Evolutionary conservation across 2,329 filamentous ascomycete species (phyloP), one percentile per base, ranked within the genome.

Genomic region (Magnaporthiopsis poae): DNA sequence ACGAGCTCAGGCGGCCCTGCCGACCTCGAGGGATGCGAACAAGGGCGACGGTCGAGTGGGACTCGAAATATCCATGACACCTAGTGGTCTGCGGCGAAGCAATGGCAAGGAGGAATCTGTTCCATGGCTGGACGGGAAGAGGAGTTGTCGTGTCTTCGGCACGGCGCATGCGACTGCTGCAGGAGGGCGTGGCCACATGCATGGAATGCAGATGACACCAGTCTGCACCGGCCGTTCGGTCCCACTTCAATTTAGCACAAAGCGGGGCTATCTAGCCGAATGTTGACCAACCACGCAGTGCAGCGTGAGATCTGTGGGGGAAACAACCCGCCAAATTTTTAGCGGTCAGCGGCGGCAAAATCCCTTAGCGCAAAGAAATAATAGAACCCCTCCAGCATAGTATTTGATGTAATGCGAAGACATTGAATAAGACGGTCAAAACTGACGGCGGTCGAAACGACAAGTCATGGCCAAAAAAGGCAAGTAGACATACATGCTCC

Each of bases 261-360:
- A 46, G 39, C 15, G 39, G 39, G 35, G 15, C 39, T 46, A 15
- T 46, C 39, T 15, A 46, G 11, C 13, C 15, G 12, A 5, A 13
- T 18, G 39, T 15, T 46, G 39, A 46, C 39, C 39, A 46, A 46
- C 15, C 39, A 46, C 11, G 11, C 11, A 3, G 1, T 36, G 35
- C 35, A 36, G 35, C 1, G 35, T 60, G 27, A 31, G 60, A 15
- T 9, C 46, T 64, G 63, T 29, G 35, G 46, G 27, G 13, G 9
- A n/a, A 52, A 15, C 18, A 52, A 15, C 18, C n/a, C 36, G 29
- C 18, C 36, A 39, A 65, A 27, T 39, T 35, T 60, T 65, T 65
- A 65, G 69, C 68, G 69, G 69, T 70, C 46, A 61, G 9, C 2
- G 0, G 0, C 13, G 68, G 68, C 68, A 69, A 62, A 68, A 56